Conservation (phyloP, 768 basidiomycete genomes). For the Tricholoma bakamatsutake region DNA sequence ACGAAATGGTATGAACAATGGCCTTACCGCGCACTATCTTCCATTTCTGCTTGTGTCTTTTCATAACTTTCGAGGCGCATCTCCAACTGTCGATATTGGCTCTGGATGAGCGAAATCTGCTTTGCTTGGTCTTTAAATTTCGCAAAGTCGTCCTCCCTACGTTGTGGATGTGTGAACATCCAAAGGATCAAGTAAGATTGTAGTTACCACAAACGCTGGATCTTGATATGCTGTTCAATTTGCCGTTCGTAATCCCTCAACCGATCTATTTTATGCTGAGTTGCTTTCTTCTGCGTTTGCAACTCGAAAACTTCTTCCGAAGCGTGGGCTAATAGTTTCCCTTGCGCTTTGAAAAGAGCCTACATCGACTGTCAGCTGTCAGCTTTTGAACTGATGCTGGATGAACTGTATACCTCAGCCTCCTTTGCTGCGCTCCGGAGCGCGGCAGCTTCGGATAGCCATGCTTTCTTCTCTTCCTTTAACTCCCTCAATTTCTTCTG, state of each 20-base stretch:
- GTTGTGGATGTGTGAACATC: background rate
- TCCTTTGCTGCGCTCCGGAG: conserved; percentile 71
- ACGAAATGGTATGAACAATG: background rate
- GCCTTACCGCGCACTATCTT: conserved; percentile 54
- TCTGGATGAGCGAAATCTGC: conserved; percentile 49
- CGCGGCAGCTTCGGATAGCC: conserved; percentile 63
- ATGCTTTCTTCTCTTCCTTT: conserved; percentile 74
- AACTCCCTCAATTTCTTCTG: conserved; percentile 70
- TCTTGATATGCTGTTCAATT: conserved; percentile 73
- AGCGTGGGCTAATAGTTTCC: conserved; percentile 63
- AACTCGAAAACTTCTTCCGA: conserved; percentile 64
- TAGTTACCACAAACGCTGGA: conserved; percentile 73
- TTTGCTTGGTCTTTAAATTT: conserved; percentile 62
- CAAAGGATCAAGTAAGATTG: background rate
- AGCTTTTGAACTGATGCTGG: conserved; percentile 1
- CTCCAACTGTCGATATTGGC: conserved; percentile 60
- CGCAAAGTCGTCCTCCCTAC: conserved; percentile 70
- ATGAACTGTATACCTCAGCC: conserved; percentile 41
- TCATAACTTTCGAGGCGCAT: conserved; percentile 56
- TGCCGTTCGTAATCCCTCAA: conserved; percentile 83
- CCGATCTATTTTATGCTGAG: conserved; percentile 74
- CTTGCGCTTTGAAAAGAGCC: conserved; percentile 67
- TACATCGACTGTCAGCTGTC: conserved; percentile 17
- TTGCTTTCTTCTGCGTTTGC: conserved; percentile 71
- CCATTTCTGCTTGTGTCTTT: conserved; percentile 44